phyloP scores from a whole-genome alignment of 306 rosid species.

The Echinosophora koreensis region DNA sequence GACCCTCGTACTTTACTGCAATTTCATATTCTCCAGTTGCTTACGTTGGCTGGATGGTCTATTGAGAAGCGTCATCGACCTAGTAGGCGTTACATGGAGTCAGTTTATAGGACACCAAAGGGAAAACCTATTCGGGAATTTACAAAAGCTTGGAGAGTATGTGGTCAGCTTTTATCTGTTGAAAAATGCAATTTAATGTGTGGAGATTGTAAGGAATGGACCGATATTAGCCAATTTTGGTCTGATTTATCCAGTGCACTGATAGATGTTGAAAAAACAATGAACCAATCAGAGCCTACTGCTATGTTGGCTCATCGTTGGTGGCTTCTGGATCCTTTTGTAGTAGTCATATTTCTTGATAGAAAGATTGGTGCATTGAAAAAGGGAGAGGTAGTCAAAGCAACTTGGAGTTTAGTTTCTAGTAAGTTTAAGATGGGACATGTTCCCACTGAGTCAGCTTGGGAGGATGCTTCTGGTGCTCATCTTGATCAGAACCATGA shows the following conservation, averaged over 20 bases:
- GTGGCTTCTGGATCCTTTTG: conserved; percentile 91
- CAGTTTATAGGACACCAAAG: conserved; percentile 81
- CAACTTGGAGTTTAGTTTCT: conserved; percentile 51
- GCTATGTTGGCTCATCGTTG: conserved; percentile 70
- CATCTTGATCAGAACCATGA: conserved; percentile 45
- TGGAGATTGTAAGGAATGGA: conserved; percentile 72
- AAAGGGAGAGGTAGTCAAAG: conserved; percentile 86
- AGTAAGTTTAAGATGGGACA: conserved; percentile 44
- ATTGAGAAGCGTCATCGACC: conserved; percentile 83
- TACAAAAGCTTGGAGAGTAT: conserved; percentile 85
- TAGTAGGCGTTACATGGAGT: conserved; percentile 67
- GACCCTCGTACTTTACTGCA: conserved; percentile 80
- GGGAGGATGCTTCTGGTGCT: conserved; percentile 34
- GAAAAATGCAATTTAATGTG: conserved; percentile 50
- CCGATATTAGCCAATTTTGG: conserved; percentile 69
- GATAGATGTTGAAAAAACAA: conserved; percentile 63
- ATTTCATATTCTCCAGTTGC: conserved; percentile 60
- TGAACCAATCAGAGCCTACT: conserved; percentile 52
- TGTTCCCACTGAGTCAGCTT: conserved; percentile 45
- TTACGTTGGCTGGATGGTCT: conserved; percentile 81
- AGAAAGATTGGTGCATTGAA: conserved; percentile 86
- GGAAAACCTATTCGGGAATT: conserved; percentile 83
- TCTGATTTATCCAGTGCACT: conserved; percentile 77
- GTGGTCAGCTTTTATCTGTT: conserved; percentile 76
- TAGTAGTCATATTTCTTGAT: conserved; percentile 64